Conservation (phyloP, 108 stramenopile genomes). For the Poteriospumella lacustris region DNA sequence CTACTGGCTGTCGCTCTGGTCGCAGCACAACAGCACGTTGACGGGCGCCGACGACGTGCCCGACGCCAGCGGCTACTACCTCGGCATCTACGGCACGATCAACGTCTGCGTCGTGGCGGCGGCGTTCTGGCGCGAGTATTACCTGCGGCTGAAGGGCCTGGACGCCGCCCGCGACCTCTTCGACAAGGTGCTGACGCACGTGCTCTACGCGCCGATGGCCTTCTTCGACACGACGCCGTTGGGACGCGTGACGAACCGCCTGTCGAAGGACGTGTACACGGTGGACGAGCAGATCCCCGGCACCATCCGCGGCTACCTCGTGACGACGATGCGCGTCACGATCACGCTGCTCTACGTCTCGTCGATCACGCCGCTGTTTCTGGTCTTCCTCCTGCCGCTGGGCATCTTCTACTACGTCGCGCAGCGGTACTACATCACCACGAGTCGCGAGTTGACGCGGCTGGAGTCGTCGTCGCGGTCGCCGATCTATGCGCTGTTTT, state of each 20-base stretch:
- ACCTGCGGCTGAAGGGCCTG: background rate
- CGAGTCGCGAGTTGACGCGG: constrained; percentile 81
- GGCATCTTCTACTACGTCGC: constrained; percentile 61
- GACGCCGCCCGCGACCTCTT: background rate
- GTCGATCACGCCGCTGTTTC: constrained; percentile 40
- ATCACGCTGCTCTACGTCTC: constrained; percentile 70
- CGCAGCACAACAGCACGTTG: constrained; percentile 12
- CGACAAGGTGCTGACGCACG: constrained; percentile 39
- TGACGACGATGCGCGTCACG: constrained; percentile 60
- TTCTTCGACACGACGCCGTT: constrained; percentile 68
- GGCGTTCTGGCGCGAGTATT: constrained; percentile 35
- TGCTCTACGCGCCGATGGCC: constrained; percentile 76
- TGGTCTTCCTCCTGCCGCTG: constrained; percentile 56
- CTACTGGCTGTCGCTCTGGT: constrained; percentile 72
- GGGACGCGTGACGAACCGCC: constrained; percentile 69
- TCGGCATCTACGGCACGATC: constrained; percentile 66
- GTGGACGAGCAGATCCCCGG: constrained; percentile 77
- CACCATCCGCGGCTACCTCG: constrained; percentile 65
- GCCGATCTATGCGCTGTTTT: constrained; percentile 84
- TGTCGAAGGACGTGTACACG: constrained; percentile 81
- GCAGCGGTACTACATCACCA: constrained; percentile 72
- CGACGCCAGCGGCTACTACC: constrained; percentile 40
- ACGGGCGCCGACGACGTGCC: constrained; percentile 27
- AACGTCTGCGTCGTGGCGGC: constrained; percentile 55
- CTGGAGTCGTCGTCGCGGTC: constrained; percentile 70